Percentiles rank a stretch among this genome's conserved stretches.
These are phyloP conservation scores for Entomortierella chlamydospora DNA, from an alignment of 192 early-diverging fungal genomes.

Conservation along the genomic window DNA sequence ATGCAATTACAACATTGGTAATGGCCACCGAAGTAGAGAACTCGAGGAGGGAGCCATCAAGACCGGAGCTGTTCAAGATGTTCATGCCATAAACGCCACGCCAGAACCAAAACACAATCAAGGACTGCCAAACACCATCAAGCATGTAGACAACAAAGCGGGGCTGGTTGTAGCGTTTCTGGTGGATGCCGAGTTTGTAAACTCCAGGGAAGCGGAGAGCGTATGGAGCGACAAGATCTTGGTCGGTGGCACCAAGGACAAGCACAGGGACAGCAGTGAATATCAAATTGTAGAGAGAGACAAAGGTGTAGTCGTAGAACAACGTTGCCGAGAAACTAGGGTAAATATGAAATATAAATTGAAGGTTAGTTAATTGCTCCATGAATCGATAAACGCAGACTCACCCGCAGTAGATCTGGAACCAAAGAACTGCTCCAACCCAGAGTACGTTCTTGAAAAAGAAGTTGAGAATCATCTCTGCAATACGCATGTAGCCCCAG, in stretches of 20 bases:
- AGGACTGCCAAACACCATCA: constrained; percentile 94
- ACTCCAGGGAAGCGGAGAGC: constrained; percentile 70
- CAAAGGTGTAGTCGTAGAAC: constrained; percentile 94
- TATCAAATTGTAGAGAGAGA: constrained; percentile 88
- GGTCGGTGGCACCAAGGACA: constrained; percentile 75
- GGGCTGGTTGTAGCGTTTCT: constrained; percentile 83
- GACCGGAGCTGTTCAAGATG: constrained; percentile 13
- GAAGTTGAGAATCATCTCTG: constrained; percentile 92
- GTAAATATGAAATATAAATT: background rate
- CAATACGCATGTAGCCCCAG: constrained; percentile 90
- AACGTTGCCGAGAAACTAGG: constrained; percentile 84
- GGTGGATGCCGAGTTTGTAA: constrained; percentile 88
- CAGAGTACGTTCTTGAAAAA: constrained; percentile 98
- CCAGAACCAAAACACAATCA: constrained; percentile 86
- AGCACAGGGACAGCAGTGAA: constrained; percentile 77
- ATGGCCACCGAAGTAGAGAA: constrained; percentile 87
- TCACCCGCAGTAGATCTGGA: constrained; percentile 90
- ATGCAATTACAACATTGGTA: constrained; percentile 83
- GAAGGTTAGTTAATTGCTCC: background rate
- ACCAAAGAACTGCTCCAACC: constrained; percentile 94
- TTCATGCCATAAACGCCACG: constrained; percentile 68
- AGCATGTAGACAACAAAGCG: constrained; percentile 89
- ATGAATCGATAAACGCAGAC: too few species aligned
- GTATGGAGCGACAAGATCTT: constrained; percentile 72
- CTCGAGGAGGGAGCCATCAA: constrained; percentile 62